These are phyloP conservation scores for Cryphonectria radicalis DNA, from an alignment of 2,329 filamentous ascomycete genomes.

Conservation along the genomic window DNA sequence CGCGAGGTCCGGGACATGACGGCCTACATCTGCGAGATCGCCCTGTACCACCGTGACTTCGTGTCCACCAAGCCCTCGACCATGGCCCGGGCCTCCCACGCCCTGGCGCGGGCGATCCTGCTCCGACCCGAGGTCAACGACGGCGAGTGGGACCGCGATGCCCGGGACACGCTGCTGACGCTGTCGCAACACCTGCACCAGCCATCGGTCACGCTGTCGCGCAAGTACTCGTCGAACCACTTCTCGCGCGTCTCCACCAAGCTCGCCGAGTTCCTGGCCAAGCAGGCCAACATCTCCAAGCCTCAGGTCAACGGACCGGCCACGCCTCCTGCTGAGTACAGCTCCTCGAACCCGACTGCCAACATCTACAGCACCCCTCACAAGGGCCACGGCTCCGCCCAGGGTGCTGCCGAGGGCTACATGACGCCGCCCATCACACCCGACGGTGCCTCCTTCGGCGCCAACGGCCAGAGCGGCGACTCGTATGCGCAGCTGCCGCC, in stretches of 20 bases:
- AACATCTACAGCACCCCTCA: conserved; percentile 78
- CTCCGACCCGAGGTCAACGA: conserved; percentile 76
- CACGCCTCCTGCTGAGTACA: conserved; percentile 60
- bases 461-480: conserved; percentile 46
- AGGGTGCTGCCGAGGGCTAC: conserved; percentile 72
- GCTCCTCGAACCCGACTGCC: conserved; percentile 54
- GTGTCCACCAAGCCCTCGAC: conserved; percentile 90
- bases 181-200: conserved; percentile 64
- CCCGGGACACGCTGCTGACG: conserved; percentile 67
- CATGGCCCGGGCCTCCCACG: conserved; percentile 85
- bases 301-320: conserved; percentile 55
- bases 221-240: conserved; percentile 62
- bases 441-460: conserved; percentile 64
- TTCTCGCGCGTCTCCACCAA: conserved; percentile 58
- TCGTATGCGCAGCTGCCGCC: conserved; percentile 54
- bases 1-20: conserved; percentile 93
- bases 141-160: conserved; percentile 75
- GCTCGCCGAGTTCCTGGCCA: conserved; percentile 62
- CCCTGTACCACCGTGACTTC: conserved; percentile 95
- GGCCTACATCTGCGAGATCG: conserved; percentile 91
- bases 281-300: conserved; percentile 61
- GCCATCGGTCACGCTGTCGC: conserved; percentile 60
- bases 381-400: conserved; percentile 69
- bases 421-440: conserved; percentile 86
- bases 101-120: conserved; percentile 84